These are phyloP conservation scores for Solanum appendiculatum DNA, from an alignment of 257 asterid genomes.

Conservation along the genomic window DNA sequence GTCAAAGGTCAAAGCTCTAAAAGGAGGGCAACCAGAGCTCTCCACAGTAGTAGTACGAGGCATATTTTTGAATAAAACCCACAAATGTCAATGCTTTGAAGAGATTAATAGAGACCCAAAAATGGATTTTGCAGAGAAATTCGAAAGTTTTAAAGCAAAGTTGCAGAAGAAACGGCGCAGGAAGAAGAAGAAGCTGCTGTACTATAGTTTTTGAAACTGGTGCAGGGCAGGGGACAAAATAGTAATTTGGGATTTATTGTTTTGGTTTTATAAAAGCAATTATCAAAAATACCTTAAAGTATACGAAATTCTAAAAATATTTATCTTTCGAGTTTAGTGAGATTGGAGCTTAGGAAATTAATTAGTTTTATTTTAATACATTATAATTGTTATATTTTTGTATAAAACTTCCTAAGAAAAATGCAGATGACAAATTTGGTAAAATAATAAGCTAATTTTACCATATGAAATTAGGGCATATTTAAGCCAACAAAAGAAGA, in stretches of 20 bases:
- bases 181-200: background rate
- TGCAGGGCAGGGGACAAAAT: background rate
- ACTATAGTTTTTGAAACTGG: background rate
- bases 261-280: too few relatives aligned
- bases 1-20: conserved; percentile 74
- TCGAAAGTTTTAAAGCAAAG: background rate
- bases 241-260: background rate
- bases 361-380: background rate
- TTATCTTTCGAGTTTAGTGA: too few relatives aligned
- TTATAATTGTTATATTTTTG: too few relatives aligned
- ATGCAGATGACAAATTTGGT: background rate
- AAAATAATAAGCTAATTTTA: too few relatives aligned
- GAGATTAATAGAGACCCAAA: background rate
- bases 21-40: conserved; percentile 70
- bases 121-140: background rate
- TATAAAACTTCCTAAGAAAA: background rate
- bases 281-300: background rate
- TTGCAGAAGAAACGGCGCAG: background rate
- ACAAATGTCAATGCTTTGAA: background rate
- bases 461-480: background rate
- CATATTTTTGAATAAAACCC: conserved; percentile 15
- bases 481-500: background rate
- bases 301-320: too few relatives aligned
- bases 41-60: conserved; percentile 79
- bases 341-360: too few relatives aligned